phyloP scores from a whole-genome alignment of 768 basidiomycete genomes.

The Mycena polygramma region DNA sequence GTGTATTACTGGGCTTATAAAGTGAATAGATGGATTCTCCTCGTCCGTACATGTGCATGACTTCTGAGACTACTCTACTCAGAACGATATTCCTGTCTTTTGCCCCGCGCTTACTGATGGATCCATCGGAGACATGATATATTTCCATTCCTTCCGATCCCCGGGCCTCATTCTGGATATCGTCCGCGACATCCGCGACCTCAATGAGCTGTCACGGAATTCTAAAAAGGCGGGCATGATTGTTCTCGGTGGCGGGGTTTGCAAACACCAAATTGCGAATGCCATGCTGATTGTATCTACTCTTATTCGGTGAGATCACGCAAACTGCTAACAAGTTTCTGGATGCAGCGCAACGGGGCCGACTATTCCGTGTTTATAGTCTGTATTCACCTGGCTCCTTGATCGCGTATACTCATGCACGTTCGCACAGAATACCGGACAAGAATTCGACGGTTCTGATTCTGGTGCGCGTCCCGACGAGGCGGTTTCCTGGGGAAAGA shows the following conservation, averaged over 20 bases:
- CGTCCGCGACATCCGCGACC: slow-evolving; percentile 89
- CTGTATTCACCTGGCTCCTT: slow-evolving; percentile 41
- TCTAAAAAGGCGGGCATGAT: slow-evolving; percentile 98
- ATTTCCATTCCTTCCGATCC: slow-evolving; percentile 95
- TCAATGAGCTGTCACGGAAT: slow-evolving; percentile 91
- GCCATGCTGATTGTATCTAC: slow-evolving; percentile 94
- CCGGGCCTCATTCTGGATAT: slow-evolving; percentile 93
- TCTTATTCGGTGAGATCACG: slow-evolving; percentile 4
- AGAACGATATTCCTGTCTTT: slow-evolving; percentile 99
- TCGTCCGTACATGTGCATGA: slow-evolving; percentile 9
- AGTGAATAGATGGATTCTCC: slow-evolving; percentile 65
- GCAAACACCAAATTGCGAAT: slow-evolving; percentile 99
- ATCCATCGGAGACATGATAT: slow-evolving; percentile 98
- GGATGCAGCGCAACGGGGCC: slow-evolving; percentile 90
- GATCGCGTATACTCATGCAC: slow-evolving; percentile 10
- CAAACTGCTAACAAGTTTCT: slow-evolving; percentile 24
- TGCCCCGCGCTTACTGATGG: slow-evolving; percentile 99
- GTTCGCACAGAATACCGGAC: slow-evolving; percentile 87
- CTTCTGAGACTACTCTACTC: slow-evolving; percentile 39
- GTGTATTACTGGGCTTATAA: slow-evolving; percentile 99
- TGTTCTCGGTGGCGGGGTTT: slow-evolving; percentile 96
- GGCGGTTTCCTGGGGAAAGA: slow-evolving; percentile 99
- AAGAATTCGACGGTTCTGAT: slow-evolving; percentile 99
- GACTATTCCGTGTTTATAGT: slow-evolving; percentile 98
- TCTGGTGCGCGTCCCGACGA: slow-evolving; percentile 98